Evolutionary conservation across 1,284 basidiomycete genomes (phyloP).

Genomic region (Ganoderma multipileum): DNA sequence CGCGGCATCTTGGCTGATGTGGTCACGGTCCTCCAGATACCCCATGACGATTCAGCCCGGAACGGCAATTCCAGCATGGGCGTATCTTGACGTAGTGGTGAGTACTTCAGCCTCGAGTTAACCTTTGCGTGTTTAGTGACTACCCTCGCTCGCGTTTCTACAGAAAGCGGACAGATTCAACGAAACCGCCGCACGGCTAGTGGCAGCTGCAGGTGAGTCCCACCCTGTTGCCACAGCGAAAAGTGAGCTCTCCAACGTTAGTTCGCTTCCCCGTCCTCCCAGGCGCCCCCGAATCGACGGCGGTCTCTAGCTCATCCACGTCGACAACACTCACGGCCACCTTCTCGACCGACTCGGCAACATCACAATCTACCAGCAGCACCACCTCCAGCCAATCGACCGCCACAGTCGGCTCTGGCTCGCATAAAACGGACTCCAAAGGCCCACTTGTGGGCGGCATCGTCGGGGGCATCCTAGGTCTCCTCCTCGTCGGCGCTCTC

Average conservation of each 20-base stretch:
- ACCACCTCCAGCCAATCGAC: neutral
- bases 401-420: neutral
- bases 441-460: constrained; percentile 8
- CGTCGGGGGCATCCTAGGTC: constrained; percentile 7
- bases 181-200: neutral
- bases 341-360: neutral
- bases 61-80: constrained; percentile 13
- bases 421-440: neutral
- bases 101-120: neutral
- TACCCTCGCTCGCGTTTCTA: neutral
- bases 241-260: neutral
- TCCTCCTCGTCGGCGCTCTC: constrained; percentile 3
- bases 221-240: neutral
- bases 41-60: neutral
- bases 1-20: neutral
- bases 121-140: neutral
- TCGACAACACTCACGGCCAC: neutral
- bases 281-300: neutral
- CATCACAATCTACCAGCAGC: neutral
- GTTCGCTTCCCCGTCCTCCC: neutral
- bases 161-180: neutral
- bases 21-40: neutral
- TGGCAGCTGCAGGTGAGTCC: neutral
- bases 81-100: constrained; percentile 7
- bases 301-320: neutral